Evolutionary conservation across 2,329 filamentous ascomycete genomes (phyloP).

Genomic region (Fusarium sterilihyphosum): DNA sequence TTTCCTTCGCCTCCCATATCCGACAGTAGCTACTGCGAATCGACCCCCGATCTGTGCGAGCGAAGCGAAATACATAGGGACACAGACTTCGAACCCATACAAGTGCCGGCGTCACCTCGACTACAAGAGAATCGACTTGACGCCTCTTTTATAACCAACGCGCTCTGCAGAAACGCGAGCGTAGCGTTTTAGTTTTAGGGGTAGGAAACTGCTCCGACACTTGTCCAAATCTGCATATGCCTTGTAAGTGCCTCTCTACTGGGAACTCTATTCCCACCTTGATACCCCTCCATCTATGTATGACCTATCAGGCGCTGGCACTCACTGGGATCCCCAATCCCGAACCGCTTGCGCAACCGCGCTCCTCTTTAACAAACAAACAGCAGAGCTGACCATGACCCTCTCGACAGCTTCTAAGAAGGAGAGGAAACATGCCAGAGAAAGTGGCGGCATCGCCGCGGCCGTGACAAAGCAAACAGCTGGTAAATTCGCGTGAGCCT

Average conservation of each 20-base stretch:
- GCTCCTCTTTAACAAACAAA: constrained; percentile 11
- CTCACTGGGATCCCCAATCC: background rate
- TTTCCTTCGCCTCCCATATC: constrained; percentile 1
- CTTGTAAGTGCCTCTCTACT: constrained; percentile 45
- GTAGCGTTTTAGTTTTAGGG: constrained; percentile 28
- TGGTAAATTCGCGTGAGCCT: constrained; percentile 62
- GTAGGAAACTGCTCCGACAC: constrained; percentile 47
- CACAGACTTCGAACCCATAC: constrained; percentile 29
- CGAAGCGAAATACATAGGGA: constrained; percentile 25
- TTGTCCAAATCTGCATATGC: constrained; percentile 49
- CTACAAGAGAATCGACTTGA: constrained; percentile 21
- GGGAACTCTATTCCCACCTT: constrained; percentile 14
- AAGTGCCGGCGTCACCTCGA: constrained; percentile 35
- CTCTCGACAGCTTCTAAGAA: constrained; percentile 57
- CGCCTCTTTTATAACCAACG: constrained; percentile 21
- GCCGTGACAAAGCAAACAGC: constrained; percentile 63
- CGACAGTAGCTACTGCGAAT: constrained; percentile 20
- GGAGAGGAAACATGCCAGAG: constrained; percentile 65
- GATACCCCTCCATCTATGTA: constrained; percentile 20
- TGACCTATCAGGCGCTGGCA: constrained; percentile 13
- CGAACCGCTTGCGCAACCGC: constrained; percentile 29
- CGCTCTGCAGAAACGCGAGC: constrained; percentile 46
- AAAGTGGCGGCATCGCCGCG: constrained; percentile 61
- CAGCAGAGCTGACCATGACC: constrained; percentile 40
- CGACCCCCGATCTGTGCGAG: constrained; percentile 21